Evolutionary conservation across 805 yeast species (phyloP).

Genomic region (Sugiyamaella marilandica): DNA sequence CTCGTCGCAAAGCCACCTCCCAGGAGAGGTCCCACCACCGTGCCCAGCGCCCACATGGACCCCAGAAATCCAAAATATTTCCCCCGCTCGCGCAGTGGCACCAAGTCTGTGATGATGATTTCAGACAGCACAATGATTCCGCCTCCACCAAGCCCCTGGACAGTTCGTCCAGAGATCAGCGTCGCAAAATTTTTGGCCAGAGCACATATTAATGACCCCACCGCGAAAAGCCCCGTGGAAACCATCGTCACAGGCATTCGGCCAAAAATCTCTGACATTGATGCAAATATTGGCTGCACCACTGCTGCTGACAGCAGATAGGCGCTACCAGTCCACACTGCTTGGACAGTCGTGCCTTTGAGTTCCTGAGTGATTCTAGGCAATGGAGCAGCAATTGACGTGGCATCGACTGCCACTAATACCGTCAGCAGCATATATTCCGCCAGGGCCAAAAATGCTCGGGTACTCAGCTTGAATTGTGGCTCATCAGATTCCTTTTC

Average conservation of each 20-base stretch:
- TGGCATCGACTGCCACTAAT: conserved; percentile 18
- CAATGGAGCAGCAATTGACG: conserved; percentile 16
- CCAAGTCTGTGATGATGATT: conserved; percentile 52
- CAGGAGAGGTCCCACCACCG: conserved; percentile 50
- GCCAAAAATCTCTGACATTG: conserved; percentile 25
- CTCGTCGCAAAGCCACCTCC: conserved; percentile 62
- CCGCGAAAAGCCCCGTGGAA: conserved; percentile 51
- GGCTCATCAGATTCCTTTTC: neutral
- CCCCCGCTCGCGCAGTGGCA: conserved; percentile 50
- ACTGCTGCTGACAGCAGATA: conserved; percentile 25
- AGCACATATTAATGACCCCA: conserved; percentile 58
- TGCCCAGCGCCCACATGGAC: conserved; percentile 29
- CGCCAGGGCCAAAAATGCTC: conserved; percentile 3
- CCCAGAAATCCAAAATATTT: conserved; percentile 47
- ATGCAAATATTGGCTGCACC: conserved; percentile 14
- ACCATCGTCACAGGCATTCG: conserved; percentile 46
- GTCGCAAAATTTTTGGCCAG: conserved; percentile 51
- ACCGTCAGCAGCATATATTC: conserved; percentile 15
- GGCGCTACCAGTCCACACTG: conserved; percentile 31
- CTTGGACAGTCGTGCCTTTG: conserved; percentile 26
- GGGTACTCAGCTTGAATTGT: conserved; percentile 5
- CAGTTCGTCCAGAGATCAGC: conserved; percentile 62
- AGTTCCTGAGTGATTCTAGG: conserved; percentile 16
- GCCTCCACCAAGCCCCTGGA: conserved; percentile 55
- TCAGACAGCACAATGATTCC: conserved; percentile 48